A percentile compares a stretch with the other conserved stretches of the same genome.
Conservation (phyloP, 2,329 filamentous ascomycete species). For the Venturia aucupariae region DNA sequence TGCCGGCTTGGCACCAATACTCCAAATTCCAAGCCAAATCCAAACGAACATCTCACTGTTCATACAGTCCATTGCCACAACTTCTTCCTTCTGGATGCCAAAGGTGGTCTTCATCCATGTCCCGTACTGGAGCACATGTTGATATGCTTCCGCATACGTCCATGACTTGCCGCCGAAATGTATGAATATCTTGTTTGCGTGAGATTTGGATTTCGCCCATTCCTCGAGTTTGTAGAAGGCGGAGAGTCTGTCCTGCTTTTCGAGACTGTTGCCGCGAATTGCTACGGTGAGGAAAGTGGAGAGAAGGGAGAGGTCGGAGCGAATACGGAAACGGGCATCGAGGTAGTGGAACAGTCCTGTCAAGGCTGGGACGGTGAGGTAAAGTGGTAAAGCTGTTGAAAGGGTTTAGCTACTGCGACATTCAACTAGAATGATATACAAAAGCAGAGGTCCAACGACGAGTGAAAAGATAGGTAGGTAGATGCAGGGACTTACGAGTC, state of each 20-base stretch:
- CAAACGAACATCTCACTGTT: slow-evolving; percentile 75
- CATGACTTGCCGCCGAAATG: slow-evolving; percentile 60
- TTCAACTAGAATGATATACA: not conserved
- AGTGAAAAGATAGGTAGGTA: not conserved
- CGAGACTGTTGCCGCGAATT: slow-evolving; percentile 12
- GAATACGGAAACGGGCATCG: slow-evolving; percentile 11
- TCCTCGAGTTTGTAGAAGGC: slow-evolving; percentile 67
- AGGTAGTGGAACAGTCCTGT: slow-evolving; percentile 11
- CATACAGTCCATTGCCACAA: slow-evolving; percentile 72
- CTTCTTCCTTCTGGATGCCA: slow-evolving; percentile 57
- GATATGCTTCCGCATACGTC: slow-evolving; percentile 70
- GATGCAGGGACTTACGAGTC: not conserved
- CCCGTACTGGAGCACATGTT: slow-evolving; percentile 61
- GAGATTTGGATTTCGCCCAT: slow-evolving; percentile 44
- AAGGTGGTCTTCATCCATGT: slow-evolving; percentile 60
- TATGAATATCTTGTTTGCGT: slow-evolving; percentile 44
- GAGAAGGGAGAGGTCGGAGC: slow-evolving; percentile 13
- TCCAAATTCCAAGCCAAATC: slow-evolving; percentile 69
- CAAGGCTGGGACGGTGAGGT: slow-evolving; percentile 3
- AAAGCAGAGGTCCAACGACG: not conserved
- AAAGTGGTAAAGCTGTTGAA: slow-evolving; percentile 2
- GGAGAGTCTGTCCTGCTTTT: slow-evolving; percentile 50
- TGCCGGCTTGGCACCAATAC: slow-evolving; percentile 71
- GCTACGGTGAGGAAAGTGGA: not conserved
- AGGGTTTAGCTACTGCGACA: not conserved